Evolutionary conservation across 768 basidiomycete species (phyloP).

Genomic region (Auricularia sp.): DNA sequence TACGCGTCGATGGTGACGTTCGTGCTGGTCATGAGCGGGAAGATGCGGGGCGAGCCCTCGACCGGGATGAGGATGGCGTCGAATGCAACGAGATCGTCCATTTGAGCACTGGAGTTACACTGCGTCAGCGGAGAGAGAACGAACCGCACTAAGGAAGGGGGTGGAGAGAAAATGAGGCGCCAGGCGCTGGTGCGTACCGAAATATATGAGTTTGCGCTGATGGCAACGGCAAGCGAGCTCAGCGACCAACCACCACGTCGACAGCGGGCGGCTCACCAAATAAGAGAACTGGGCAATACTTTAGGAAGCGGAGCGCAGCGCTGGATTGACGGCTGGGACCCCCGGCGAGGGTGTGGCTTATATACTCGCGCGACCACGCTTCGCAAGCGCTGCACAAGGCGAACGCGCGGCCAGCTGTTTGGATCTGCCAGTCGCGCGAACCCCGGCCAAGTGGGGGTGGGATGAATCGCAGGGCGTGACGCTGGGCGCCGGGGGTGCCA

Average conservation of each 20-base stretch:
- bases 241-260: no score
- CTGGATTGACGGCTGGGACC: neutral
- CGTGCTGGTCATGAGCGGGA: conserved; percentile 66
- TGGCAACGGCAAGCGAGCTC: no score
- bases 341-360: neutral
- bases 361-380: neutral
- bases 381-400: neutral
- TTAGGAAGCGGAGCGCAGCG: neutral
- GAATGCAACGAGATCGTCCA: conserved; percentile 57
- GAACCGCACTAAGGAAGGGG: neutral
- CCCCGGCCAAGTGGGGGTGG: neutral
- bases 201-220: neutral
- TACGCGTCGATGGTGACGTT: conserved; percentile 10
- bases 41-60: conserved; percentile 67
- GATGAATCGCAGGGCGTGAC: neutral
- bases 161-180: neutral
- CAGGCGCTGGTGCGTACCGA: neutral
- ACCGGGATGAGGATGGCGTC: conserved; percentile 71
- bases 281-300: no score
- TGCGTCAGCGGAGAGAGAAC: neutral
- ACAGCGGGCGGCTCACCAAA: no score
- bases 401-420: neutral
- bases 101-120: conserved; percentile 15
- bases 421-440: neutral
- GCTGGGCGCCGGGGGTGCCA: neutral